Evolutionary conservation across 73 alveolate species (phyloP).

Genomic region (Uronychia setigera): DNA sequence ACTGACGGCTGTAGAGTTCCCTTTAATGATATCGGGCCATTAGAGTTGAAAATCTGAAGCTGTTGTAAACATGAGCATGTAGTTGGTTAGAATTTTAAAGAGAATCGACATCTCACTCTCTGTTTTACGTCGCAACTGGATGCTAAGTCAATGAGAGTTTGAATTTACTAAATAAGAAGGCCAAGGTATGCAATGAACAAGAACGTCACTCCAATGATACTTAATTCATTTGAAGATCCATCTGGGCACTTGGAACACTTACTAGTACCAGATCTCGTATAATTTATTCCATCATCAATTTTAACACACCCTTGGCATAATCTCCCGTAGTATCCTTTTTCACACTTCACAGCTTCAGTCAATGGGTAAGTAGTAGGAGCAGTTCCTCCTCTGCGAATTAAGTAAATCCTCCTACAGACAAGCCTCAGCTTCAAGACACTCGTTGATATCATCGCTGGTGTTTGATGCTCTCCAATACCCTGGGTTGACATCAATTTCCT

Average conservation of each 20-base stretch:
- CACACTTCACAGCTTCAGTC: background rate
- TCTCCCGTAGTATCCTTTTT: background rate
- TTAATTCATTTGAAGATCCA: background rate
- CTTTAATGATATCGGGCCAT: background rate
- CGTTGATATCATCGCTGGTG: background rate
- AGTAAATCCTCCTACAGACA: background rate
- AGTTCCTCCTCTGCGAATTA: conserved; percentile 9
- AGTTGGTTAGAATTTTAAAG: background rate
- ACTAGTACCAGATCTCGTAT: background rate
- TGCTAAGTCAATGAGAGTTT: background rate
- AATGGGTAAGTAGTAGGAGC: background rate
- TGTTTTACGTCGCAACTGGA: background rate
- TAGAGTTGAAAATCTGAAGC: background rate
- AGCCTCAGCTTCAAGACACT: background rate
- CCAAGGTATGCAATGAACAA: background rate
- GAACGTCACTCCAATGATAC: background rate
- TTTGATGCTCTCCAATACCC: background rate
- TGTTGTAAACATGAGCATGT: background rate
- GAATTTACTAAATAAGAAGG: background rate
- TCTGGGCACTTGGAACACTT: background rate
- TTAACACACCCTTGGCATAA: conserved; percentile 4
- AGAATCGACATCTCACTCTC: background rate
- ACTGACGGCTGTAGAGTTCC: background rate
- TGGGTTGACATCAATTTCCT: background rate
- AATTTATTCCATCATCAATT: background rate